Base-by-base conservation (phyloP, 441 rosid genomes). In the Erodium moschatum region DNA sequence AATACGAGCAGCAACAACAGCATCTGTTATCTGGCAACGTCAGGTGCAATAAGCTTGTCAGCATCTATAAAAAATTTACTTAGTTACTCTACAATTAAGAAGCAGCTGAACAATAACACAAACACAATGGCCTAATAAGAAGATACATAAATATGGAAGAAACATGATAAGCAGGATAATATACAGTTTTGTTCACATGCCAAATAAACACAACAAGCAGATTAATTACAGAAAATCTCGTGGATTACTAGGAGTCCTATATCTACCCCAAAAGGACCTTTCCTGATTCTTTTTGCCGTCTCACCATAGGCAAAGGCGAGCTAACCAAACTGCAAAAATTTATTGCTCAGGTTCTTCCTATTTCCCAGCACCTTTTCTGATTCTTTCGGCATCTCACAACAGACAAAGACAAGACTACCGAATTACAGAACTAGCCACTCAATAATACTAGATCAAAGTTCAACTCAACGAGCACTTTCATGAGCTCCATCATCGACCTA, bases 1-100 rank as follows among this genome's bases (percentile, higher is more conserved):
- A 73, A 94, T 91, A 5, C 95, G 87, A 13, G 99, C 97, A 70
- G 97, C 99, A 80, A 85, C 97, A 71, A 89, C 97, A 70, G 99
- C 96, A 84, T 94, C 99, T 12, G 85, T 85, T 50, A 94, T 94
- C 99, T 94, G 89, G 79, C 67, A 40, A 72, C 4, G 33, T 29
- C 19, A 70, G 19, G 21, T 11, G 11, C 16, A 70, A 68, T 16
- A 29, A 70, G 65, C 64, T 80, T 67, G 50, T 76, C 72, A 70
- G 67, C 69, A 73, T 70, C 64, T 64, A 63, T 48, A 35, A 62
- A 72, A 31, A 67, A 40, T n/a, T 13, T 72, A 27, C 8, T 40
- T 31, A 58, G 10, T 5, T 56, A 4, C 48, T 11, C 10, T 13
- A 35, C 10, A 63, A 35, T 42, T 7, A 44, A 70, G 40, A 61